Evolutionary conservation across 2,329 filamentous ascomycete genomes (phyloP).

Genomic region (Cladosporium sp.): DNA sequence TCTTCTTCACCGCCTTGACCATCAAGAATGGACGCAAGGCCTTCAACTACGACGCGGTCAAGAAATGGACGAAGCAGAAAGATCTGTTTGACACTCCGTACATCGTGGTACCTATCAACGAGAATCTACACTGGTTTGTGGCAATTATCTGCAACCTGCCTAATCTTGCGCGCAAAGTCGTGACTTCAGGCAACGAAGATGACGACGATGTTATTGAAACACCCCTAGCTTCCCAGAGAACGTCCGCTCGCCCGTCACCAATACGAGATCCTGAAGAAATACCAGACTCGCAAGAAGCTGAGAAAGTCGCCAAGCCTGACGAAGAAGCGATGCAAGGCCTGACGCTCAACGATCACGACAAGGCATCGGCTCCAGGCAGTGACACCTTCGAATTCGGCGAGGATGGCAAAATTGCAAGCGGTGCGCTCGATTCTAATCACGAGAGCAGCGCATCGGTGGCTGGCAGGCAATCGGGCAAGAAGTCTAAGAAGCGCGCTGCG

Average conservation of each 20-base stretch:
- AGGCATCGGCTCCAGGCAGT: background rate
- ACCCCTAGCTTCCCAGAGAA: slow-evolving; percentile 12
- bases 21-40: slow-evolving; percentile 46
- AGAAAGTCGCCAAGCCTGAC: background rate
- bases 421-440: background rate
- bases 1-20: slow-evolving; percentile 78
- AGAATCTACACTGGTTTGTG: slow-evolving; percentile 83
- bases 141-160: slow-evolving; percentile 90
- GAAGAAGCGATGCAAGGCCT: background rate
- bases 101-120: slow-evolving; percentile 87
- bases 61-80: slow-evolving; percentile 79
- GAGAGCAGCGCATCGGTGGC: background rate
- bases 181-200: slow-evolving; percentile 13
- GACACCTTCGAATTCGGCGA: slow-evolving; percentile 14
- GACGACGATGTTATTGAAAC: background rate
- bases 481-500: slow-evolving; percentile 18
- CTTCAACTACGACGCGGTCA: slow-evolving; percentile 82
- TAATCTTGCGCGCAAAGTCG: slow-evolving; percentile 46
- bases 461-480: slow-evolving; percentile 13
- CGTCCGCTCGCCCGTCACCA: slow-evolving; percentile 1
- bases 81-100: slow-evolving; percentile 85
- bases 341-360: background rate
- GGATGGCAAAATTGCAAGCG: slow-evolving; percentile 12
- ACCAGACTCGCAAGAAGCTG: slow-evolving; percentile 11
- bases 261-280: slow-evolving; percentile 1